These are phyloP conservation scores for Cutaneotrichosporon sp. DNA, from an alignment of 1,284 basidiomycete species.

Conservation along the genomic window DNA sequence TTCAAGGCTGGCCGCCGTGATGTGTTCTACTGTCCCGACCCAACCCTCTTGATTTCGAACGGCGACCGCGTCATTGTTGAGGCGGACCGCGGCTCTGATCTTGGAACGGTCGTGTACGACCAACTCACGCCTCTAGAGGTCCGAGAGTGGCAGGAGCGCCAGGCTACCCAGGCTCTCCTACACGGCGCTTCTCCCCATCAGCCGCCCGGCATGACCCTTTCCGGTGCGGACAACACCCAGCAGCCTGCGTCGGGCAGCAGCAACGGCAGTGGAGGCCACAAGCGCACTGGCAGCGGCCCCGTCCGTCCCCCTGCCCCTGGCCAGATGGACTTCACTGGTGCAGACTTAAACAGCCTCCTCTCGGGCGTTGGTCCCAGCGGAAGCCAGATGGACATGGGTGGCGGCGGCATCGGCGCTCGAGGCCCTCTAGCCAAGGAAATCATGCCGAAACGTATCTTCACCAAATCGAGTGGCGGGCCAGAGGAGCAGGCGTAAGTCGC, in stretches of 20 bases:
- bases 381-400: slow-evolving; percentile 33
- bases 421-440: slow-evolving; percentile 65
- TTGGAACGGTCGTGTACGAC: slow-evolving; percentile 85
- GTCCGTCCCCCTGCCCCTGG: slow-evolving; percentile 15
- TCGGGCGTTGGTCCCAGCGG: slow-evolving; percentile 40
- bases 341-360: slow-evolving; percentile 37
- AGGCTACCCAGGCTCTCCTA: slow-evolving; percentile 50
- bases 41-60: slow-evolving; percentile 54
- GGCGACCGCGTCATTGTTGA: slow-evolving; percentile 93
- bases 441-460: slow-evolving; percentile 93
- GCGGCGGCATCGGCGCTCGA: slow-evolving; percentile 27
- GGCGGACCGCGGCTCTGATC: slow-evolving; percentile 88
- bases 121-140: slow-evolving; percentile 86
- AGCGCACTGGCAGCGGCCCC: slow-evolving; percentile 14
- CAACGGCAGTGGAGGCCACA: slow-evolving; percentile 5
- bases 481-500: slow-evolving; percentile 73
- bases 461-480: slow-evolving; percentile 65
- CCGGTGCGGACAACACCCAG: neutral
- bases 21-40: slow-evolving; percentile 79
- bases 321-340: slow-evolving; percentile 28
- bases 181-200: slow-evolving; percentile 46
- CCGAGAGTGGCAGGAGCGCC: slow-evolving; percentile 76
- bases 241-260: slow-evolving; percentile 3
- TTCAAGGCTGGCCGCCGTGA: slow-evolving; percentile 97
- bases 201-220: slow-evolving; percentile 49